Conservation (phyloP, 108 stramenopile genomes). For the Thalassiosira profunda region DNA sequence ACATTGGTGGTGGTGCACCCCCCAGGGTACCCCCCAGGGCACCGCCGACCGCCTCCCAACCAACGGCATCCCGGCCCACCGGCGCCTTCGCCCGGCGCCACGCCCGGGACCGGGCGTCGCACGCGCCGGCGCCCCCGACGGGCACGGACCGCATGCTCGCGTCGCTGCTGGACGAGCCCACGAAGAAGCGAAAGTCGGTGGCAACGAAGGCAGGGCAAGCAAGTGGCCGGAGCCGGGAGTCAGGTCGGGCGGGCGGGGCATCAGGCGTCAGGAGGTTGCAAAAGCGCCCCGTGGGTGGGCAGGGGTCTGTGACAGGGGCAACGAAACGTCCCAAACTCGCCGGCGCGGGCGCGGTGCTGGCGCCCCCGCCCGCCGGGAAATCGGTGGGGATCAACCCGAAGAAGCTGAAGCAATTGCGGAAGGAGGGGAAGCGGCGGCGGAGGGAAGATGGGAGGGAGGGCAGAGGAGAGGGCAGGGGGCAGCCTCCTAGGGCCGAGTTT, state of each 20-base stretch:
- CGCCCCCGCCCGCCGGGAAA: not conserved
- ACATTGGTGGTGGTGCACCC: not conserved
- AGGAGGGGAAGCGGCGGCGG: too few relatives aligned
- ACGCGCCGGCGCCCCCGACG: not conserved
- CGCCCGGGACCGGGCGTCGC: not conserved
- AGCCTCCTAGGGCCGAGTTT: too few relatives aligned
- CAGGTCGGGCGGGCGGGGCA: not conserved
- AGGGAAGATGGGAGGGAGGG: too few relatives aligned
- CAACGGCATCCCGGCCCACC: not conserved
- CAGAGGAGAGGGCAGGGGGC: too few relatives aligned
- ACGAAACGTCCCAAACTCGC: not conserved
- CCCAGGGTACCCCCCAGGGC: not conserved
- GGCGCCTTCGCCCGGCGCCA: conserved; percentile 4
- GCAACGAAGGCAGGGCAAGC: not conserved
- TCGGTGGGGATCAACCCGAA: too few relatives aligned
- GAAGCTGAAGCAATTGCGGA: too few relatives aligned
- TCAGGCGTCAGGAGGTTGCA: not conserved
- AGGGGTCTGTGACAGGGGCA: too few relatives aligned
- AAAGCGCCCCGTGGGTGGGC: not conserved
- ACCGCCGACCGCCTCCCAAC: not conserved
- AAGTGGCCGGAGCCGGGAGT: not conserved
- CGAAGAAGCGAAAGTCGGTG: not conserved
- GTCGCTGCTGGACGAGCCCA: conserved; percentile 9
- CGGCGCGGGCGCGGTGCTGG: not conserved
- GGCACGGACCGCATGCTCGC: conserved; percentile 2